Base-by-base conservation (phyloP, 768 basidiomycete genomes). In the Lentinula edodes region DNA sequence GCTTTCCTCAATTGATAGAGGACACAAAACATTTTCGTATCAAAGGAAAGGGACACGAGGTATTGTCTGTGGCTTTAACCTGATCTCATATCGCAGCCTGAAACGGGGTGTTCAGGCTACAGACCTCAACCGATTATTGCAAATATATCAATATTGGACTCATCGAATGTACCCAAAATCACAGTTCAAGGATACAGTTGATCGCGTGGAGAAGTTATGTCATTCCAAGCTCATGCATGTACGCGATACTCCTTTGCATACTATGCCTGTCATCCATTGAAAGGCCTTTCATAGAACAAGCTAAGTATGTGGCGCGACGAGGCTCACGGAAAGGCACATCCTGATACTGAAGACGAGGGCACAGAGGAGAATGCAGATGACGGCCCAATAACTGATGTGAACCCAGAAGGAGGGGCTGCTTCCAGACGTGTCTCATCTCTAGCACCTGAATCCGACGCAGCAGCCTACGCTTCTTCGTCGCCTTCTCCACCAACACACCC, bases 1-100 rank as follows among this genome's bases (percentile, higher is more conserved):
- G 97, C 0, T 89, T 99, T 66, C 93, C 91, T 2, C 80, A 83
- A 52, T 79, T 99, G 48, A 82, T 93, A 55, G 80, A 88, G 61
- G 83, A 88, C 57, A 81, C 88, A 32, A 93, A 92, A 74, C 76
- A 83, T 61, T 91, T 96, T 74, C 88, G 83, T 65, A 79, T 86
- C 16, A 89, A 86, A 66, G 95, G 95, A 6, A 98, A 97, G 71
- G 95, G 95, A 0, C 86, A 93, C 67, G 97, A 99, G 82, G 96
- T 93, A 73, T 62, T 72, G 64, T 7, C 50, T 50, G 52, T 32
- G 63, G 34, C n/a, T 48, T 57, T 7, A 34, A 61, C 23, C 28
- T 42, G 55, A 23, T 23, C 15, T 50, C 60, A 34, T 61, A 12
- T 28, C 43, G 41, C 9, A 18, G 32, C 50, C 36, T 23, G 38